phyloP scores from a whole-genome alignment of 2,329 filamentous ascomycete genomes.

The Exophiala bonariae region DNA sequence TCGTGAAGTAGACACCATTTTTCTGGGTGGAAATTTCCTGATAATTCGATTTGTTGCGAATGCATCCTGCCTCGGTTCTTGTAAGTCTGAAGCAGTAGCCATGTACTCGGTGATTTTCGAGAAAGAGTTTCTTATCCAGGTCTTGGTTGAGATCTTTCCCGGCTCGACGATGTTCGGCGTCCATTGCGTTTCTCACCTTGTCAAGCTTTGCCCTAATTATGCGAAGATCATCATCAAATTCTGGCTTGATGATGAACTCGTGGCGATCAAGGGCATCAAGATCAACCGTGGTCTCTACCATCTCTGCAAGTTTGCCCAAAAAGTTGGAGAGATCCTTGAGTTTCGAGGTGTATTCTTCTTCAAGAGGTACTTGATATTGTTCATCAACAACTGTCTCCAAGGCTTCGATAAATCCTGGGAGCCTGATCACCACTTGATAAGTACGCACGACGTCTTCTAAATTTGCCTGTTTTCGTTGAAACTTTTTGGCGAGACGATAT shows the following conservation, averaged over 20 bases:
- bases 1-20: constrained; percentile 98
- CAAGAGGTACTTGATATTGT: constrained; percentile 81
- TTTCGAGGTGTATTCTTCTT: constrained; percentile 83
- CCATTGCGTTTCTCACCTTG: constrained; percentile 77
- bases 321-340: constrained; percentile 74
- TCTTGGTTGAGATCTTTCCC: constrained; percentile 84
- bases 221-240: constrained; percentile 86
- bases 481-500: constrained; percentile 89
- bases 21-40: constrained; percentile 97
- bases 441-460: constrained; percentile 93
- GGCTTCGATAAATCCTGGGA: constrained; percentile 86
- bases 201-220: constrained; percentile 92
- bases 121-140: constrained; percentile 95
- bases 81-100: constrained; percentile 97
- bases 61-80: constrained; percentile 84
- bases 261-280: constrained; percentile 93
- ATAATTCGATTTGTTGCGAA: constrained; percentile 86
- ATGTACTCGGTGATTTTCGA: constrained; percentile 93
- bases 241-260: constrained; percentile 98
- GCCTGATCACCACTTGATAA: constrained; percentile 89
- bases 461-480: constrained; percentile 86
- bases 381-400: constrained; percentile 96
- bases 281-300: constrained; percentile 98
- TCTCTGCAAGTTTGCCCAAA: constrained; percentile 85
- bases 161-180: constrained; percentile 73